Conservation (phyloP, 2,329 filamentous ascomycete genomes). For the Fusarium domesticum region DNA sequence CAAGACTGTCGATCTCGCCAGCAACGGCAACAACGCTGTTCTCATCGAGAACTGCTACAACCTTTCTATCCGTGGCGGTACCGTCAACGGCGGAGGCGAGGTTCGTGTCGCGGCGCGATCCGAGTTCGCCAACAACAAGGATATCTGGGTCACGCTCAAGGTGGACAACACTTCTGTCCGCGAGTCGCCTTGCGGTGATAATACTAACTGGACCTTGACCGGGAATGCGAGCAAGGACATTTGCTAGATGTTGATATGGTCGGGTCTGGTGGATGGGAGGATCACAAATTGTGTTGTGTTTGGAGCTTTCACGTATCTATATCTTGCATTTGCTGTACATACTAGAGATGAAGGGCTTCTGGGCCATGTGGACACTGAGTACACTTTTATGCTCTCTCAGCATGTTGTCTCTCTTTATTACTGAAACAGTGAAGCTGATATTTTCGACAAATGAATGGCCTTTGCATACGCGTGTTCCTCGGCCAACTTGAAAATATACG, state of each 20-base stretch:
- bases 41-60: conserved; percentile 61
- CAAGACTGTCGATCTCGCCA: conserved; percentile 45
- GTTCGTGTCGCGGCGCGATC: conserved; percentile 50
- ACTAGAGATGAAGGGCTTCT: too few relatives aligned
- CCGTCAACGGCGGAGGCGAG: conserved; percentile 53
- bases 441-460: too few relatives aligned
- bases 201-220: conserved; percentile 48
- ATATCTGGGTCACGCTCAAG: conserved; percentile 47
- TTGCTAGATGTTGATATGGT: conserved; percentile 37
- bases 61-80: conserved; percentile 48
- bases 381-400: too few relatives aligned
- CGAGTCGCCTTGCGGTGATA: conserved; percentile 53
- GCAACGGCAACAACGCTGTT: conserved; percentile 55
- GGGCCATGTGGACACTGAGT: too few relatives aligned
- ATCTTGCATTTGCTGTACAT: too few relatives aligned
- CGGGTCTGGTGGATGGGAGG: too few relatives aligned
- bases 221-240: conserved; percentile 43
- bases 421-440: too few relatives aligned
- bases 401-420: too few relatives aligned
- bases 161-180: conserved; percentile 50
- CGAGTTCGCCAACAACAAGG: conserved; percentile 53
- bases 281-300: too few relatives aligned
- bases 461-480: too few relatives aligned
- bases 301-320: too few relatives aligned
- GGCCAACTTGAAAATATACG: too few relatives aligned